These are phyloP conservation scores for Eucalyptus sp. DNA, from an alignment of 345 rosid species.

Conservation along the genomic window DNA sequence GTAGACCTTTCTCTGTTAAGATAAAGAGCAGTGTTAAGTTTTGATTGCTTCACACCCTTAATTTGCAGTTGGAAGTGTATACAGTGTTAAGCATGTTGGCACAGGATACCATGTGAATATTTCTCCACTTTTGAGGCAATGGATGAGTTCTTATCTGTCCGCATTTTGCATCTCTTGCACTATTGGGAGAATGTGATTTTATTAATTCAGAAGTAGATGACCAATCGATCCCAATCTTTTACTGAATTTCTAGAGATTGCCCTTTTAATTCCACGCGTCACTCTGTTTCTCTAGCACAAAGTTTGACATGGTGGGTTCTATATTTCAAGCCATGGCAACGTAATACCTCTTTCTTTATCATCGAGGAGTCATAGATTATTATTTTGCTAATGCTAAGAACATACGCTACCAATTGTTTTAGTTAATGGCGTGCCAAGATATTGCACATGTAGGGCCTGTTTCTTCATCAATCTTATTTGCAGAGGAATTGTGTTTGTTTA, in stretches of 20 bases:
- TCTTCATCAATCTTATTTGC: background rate
- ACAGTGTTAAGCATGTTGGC: background rate
- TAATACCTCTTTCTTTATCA: background rate
- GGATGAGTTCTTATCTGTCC: background rate
- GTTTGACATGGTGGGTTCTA: too few species aligned
- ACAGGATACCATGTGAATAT: background rate
- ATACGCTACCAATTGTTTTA: background rate
- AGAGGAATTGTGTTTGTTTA: background rate
- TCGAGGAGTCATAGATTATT: background rate
- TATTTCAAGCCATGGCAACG: rapidly evolving
- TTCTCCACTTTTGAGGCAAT: background rate
- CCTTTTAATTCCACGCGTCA: too few species aligned
- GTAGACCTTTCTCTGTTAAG: conserved; percentile 60
- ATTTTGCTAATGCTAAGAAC: background rate
- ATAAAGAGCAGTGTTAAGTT: conserved; percentile 62
- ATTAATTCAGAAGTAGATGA: too few species aligned
- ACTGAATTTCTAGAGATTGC: too few species aligned
- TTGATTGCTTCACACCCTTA: conserved; percentile 14
- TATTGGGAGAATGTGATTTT: background rate
- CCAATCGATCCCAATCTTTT: too few species aligned
- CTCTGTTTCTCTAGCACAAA: too few species aligned
- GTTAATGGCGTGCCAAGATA: background rate
- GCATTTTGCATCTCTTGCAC: background rate
- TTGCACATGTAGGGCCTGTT: background rate
- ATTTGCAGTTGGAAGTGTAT: conserved; percentile 8